Conservation (phyloP, 306 rosid genomes). For the Lathyrus oleraceus region DNA sequence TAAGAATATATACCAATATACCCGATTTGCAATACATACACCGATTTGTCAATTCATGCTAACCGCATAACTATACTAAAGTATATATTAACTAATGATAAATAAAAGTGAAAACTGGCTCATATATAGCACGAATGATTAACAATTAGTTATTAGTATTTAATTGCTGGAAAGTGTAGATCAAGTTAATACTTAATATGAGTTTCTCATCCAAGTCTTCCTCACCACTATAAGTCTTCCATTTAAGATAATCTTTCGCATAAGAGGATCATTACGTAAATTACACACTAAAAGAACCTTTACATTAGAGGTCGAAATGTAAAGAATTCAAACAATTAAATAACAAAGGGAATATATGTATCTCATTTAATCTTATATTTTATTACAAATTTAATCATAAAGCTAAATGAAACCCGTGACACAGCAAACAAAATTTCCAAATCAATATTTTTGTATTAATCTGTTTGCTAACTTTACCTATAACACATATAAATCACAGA, state of each 20-base stretch:
- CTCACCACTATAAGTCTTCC: too few species aligned
- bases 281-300: neutral
- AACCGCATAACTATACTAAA: conserved; percentile 5
- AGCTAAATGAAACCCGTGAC: neutral
- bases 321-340: neutral
- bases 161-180: neutral
- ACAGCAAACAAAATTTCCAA: neutral
- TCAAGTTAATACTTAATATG: neutral
- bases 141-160: neutral
- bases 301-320: neutral
- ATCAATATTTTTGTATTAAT: neutral
- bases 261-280: too few species aligned
- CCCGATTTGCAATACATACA: neutral
- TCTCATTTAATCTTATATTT: neutral
- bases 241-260: too few species aligned
- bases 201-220: neutral
- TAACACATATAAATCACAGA: neutral
- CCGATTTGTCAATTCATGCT: conserved; percentile 10
- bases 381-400: neutral
- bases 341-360: neutral
- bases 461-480: neutral
- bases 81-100: neutral
- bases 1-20: conserved; percentile 9
- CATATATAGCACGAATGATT: neutral
- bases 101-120: neutral